Conservation (phyloP, 2,329 filamentous ascomycete species). For the Phaeosphaeria sp. region DNA sequence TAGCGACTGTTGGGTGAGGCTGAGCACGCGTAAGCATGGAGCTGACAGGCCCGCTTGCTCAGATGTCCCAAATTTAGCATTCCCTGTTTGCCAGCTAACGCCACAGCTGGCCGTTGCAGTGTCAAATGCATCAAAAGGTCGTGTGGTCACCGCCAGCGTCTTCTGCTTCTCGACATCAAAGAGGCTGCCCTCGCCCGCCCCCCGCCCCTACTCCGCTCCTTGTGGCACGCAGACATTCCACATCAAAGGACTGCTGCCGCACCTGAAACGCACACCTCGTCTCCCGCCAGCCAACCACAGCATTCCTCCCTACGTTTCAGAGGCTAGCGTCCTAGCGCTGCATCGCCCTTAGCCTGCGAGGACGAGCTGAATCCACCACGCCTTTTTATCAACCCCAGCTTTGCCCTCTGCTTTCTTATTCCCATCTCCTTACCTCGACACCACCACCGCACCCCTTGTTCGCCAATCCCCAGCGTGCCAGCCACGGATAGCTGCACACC, state of each 20-base stretch:
- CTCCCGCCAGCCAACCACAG: conserved; percentile 19
- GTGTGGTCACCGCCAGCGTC: conserved; percentile 16
- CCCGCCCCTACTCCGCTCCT: neutral
- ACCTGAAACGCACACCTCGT: conserved; percentile 24
- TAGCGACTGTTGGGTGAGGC: conserved; percentile 27
- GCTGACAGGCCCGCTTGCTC: conserved; percentile 16
- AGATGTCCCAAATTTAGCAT: conserved; percentile 25
- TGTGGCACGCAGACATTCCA: conserved; percentile 6
- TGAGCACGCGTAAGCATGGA: conserved; percentile 20
- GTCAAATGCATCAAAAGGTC: conserved; percentile 7
- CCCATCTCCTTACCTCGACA: conserved; percentile 20
- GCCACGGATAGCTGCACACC: conserved; percentile 37
- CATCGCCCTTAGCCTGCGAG: conserved; percentile 10
- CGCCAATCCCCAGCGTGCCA: conserved; percentile 24
- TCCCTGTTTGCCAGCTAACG: conserved; percentile 22
- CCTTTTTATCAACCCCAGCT: conserved; percentile 29
- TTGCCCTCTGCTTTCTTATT: conserved; percentile 21
- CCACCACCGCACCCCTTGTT: conserved; percentile 17
- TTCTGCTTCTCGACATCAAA: neutral
- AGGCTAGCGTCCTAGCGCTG: neutral
- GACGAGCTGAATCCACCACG: conserved; percentile 7
- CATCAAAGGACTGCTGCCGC: conserved; percentile 29
- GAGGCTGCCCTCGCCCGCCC: neutral
- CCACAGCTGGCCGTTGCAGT: conserved; percentile 15
- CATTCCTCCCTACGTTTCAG: conserved; percentile 26